These are phyloP conservation scores for Skeletonema menzelii DNA, from an alignment of 108 stramenopile genomes.

Conservation along the genomic window DNA sequence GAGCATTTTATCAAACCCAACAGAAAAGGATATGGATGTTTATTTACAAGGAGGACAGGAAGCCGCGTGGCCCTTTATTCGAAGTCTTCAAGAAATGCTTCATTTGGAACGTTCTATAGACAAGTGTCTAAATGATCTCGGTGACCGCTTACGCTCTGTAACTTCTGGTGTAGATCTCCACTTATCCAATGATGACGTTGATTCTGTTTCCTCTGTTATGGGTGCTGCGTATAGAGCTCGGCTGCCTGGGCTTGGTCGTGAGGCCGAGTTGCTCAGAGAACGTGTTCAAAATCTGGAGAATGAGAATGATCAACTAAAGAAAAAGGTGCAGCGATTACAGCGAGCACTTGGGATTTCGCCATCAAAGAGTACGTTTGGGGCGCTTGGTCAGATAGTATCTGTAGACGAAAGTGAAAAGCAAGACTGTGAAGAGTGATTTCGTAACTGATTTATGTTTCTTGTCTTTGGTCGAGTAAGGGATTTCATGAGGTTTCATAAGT, in stretches of 20 bases:
- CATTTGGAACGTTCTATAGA: constrained; percentile 76
- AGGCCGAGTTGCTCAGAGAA: constrained; percentile 54
- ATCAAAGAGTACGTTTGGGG: background rate
- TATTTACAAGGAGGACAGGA: constrained; percentile 85
- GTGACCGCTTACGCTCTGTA: constrained; percentile 51
- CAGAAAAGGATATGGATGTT: constrained; percentile 80
- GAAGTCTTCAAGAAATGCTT: constrained; percentile 81
- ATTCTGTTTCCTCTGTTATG: constrained; percentile 58
- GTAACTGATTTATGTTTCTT: background rate
- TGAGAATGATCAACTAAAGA: constrained; percentile 49
- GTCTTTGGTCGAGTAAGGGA: background rate
- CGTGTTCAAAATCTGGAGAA: constrained; percentile 37
- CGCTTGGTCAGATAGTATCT: background rate
- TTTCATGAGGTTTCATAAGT: too few species aligned
- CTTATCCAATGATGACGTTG: constrained; percentile 55
- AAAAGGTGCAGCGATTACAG: constrained; percentile 32
- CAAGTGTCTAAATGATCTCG: constrained; percentile 65
- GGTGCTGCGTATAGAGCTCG: constrained; percentile 34
- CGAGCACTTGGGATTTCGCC: constrained; percentile 33
- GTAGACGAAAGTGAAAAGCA: background rate
- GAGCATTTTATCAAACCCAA: constrained; percentile 80
- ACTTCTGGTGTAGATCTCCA: constrained; percentile 47
- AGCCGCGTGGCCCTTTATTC: constrained; percentile 87
- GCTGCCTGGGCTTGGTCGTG: constrained; percentile 51
- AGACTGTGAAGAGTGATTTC: background rate